A percentile compares a stretch with the other conserved stretches of the same genome.
Conservation (phyloP, 768 basidiomycete species). For the Lactifluus pinguis region DNA sequence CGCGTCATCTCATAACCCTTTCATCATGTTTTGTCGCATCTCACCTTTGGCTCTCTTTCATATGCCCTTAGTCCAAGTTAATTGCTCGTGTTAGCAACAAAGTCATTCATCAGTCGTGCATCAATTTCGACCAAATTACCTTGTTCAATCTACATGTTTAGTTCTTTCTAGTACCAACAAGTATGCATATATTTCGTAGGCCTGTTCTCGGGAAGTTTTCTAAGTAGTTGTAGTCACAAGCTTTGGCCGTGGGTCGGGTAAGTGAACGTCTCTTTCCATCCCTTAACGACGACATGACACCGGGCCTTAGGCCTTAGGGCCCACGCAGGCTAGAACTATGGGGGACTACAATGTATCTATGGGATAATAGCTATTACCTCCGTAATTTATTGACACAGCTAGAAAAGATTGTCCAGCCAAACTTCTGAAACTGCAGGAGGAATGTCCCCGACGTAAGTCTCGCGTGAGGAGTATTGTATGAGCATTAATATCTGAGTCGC, state of each 20-base stretch:
- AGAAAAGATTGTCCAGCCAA: too few relatives aligned
- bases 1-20: not conserved
- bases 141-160: not conserved
- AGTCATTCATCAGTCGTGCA: not conserved
- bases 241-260: not conserved
- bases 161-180: not conserved
- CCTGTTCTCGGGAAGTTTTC: not conserved
- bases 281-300: not conserved
- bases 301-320: too few relatives aligned
- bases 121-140: not conserved
- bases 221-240: not conserved
- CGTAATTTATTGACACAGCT: too few relatives aligned
- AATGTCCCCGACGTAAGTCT: too few relatives aligned
- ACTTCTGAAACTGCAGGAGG: too few relatives aligned
- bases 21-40: not conserved
- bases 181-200: not conserved
- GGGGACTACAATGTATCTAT: too few relatives aligned
- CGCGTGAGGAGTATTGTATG: too few relatives aligned
- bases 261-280: not conserved
- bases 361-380: too few relatives aligned
- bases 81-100: not conserved
- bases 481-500: too few relatives aligned
- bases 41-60: not conserved
- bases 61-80: not conserved
- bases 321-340: too few relatives aligned